phyloP scores from a whole-genome alignment of 2,329 filamentous ascomycete genomes.

The Colletotrichum noveboracense region DNA sequence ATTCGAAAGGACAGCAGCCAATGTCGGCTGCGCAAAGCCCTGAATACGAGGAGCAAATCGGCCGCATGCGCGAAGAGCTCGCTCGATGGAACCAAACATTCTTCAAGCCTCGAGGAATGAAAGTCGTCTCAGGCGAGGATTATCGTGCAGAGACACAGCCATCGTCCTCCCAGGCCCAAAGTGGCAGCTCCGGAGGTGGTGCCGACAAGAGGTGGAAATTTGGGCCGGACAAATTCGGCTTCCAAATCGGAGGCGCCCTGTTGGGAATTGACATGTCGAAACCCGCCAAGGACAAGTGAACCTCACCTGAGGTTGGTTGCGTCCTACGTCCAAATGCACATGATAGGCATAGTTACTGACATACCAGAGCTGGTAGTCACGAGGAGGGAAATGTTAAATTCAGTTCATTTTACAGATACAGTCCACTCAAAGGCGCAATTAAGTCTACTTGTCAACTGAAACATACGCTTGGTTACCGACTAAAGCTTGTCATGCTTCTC shows the following conservation, averaged over 20 bases:
- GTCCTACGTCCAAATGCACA: not conserved
- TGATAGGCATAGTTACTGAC: not conserved
- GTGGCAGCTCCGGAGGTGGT: not conserved
- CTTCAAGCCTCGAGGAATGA: not conserved
- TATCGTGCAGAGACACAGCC: accelerated
- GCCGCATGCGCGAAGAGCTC: not conserved
- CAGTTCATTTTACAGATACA: not conserved
- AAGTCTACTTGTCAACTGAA: not conserved
- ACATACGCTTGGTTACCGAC: no score
- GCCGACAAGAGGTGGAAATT: not conserved
- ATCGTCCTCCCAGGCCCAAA: not conserved
- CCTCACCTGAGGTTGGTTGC: not conserved
- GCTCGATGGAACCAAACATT: not conserved
- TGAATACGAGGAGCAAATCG: not conserved
- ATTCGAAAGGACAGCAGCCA: not conserved
- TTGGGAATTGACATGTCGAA: not conserved
- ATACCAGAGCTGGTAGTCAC: not conserved
- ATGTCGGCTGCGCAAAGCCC: not conserved
- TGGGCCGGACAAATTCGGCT: not conserved
- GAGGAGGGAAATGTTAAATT: not conserved
- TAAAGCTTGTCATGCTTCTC: not conserved
- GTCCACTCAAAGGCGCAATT: not conserved
- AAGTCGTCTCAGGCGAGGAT: not conserved
- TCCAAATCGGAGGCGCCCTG: not conserved
- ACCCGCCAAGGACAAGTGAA: not conserved